phyloP scores from a whole-genome alignment of 2,329 filamentous ascomycete genomes.

The Mycocentrospora acerina region DNA sequence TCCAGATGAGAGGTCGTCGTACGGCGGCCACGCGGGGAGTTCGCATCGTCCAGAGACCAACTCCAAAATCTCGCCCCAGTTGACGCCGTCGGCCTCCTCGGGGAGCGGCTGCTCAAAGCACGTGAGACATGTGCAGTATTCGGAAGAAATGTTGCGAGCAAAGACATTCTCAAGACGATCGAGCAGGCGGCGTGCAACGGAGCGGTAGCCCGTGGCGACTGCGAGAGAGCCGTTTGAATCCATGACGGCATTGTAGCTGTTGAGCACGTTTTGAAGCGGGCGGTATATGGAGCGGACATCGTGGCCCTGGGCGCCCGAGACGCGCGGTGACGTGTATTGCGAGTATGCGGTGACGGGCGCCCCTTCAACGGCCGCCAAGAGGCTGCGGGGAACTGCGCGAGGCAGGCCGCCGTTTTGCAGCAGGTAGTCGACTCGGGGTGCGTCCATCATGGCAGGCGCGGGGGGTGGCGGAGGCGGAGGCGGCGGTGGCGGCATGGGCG shows the following conservation, averaged over 20 bases:
- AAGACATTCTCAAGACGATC: slow-evolving; percentile 94
- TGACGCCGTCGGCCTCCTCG: slow-evolving; percentile 65
- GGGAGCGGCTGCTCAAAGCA: slow-evolving; percentile 59
- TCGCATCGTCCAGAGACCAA: slow-evolving; percentile 86
- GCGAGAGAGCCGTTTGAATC: slow-evolving; percentile 84
- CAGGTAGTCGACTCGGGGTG: slow-evolving; percentile 88
- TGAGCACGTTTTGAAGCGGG: slow-evolving; percentile 78
- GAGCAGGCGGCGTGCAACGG: slow-evolving; percentile 84
- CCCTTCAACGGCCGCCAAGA: slow-evolving; percentile 65
- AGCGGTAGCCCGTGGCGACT: slow-evolving; percentile 92
- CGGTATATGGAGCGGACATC: slow-evolving; percentile 76
- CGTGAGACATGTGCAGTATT: slow-evolving; percentile 84
- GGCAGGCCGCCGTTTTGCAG: slow-evolving; percentile 83
- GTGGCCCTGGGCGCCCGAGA: slow-evolving; percentile 42
- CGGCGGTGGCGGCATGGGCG: slow-evolving; percentile 45
- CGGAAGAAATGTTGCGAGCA: slow-evolving; percentile 82
- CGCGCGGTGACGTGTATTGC: slow-evolving; percentile 57
- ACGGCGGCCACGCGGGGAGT: slow-evolving; percentile 85
- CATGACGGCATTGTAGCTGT: slow-evolving; percentile 83
- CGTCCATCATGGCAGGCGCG: slow-evolving; percentile 62
- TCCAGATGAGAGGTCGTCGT: slow-evolving; percentile 58
- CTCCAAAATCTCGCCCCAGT: slow-evolving; percentile 95
- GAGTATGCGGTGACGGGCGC: slow-evolving; percentile 61
- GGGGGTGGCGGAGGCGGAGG: slow-evolving; percentile 67
- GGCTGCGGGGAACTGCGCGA: slow-evolving; percentile 69